Conservation (phyloP, 352 stramenopile genomes). For the Phytophthora uliginosa region DNA sequence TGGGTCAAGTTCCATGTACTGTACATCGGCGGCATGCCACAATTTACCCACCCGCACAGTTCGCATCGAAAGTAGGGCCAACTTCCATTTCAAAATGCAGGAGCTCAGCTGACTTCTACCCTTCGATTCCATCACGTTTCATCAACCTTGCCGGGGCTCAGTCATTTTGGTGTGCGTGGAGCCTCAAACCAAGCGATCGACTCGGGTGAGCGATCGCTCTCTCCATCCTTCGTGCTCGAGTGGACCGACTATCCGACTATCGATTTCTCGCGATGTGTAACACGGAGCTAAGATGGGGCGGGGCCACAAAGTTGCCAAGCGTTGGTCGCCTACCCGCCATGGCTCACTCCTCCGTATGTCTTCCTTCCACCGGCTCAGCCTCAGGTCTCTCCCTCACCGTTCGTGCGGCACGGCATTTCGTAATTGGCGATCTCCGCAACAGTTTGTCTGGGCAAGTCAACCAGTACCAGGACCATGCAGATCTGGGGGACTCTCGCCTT, state of each 20-base stretch:
- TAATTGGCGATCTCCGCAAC: slow-evolving; percentile 14
- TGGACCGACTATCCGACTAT: slow-evolving; percentile 30
- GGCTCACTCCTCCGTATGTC: slow-evolving; percentile 29
- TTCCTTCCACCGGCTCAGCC: slow-evolving; percentile 27
- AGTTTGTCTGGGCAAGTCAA: slow-evolving; percentile 4
- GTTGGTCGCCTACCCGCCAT: slow-evolving; percentile 25
- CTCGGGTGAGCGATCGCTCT: background rate
- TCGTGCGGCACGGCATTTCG: slow-evolving; percentile 19
- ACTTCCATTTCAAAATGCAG: slow-evolving; percentile 9
- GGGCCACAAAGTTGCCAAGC: slow-evolving; percentile 27
- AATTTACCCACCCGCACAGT: background rate
- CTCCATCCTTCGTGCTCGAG: slow-evolving; percentile 20
- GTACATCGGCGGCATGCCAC: background rate
- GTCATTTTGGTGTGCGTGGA: background rate
- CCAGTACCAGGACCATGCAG: slow-evolving; percentile 21
- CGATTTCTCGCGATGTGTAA: slow-evolving; percentile 35
- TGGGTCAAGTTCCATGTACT: background rate
- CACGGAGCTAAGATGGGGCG: slow-evolving; percentile 26
- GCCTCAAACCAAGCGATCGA: slow-evolving; percentile 18
- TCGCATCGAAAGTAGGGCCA: slow-evolving; percentile 3
- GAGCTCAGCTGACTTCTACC: background rate
- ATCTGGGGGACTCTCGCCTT: slow-evolving; percentile 27
- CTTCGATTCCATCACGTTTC: background rate
- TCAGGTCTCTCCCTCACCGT: slow-evolving; percentile 4
- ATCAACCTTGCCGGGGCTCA: background rate